phyloP scores from a whole-genome alignment of 352 stramenopile genomes.

The Phytophthora chlamydospora region DNA sequence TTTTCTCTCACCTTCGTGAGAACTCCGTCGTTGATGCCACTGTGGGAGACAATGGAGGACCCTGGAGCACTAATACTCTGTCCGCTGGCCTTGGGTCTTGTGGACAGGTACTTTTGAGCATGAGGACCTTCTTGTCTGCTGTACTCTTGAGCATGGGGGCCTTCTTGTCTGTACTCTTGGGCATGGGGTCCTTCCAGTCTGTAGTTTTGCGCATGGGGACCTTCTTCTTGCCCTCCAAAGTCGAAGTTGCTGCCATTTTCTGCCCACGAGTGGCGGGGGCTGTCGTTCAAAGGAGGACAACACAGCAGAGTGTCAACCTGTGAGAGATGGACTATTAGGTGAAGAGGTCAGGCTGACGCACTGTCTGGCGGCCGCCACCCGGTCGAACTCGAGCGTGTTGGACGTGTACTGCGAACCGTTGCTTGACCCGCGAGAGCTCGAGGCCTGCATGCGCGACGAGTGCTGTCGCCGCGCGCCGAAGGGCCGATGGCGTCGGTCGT shows the following conservation, averaged over 20 bases:
- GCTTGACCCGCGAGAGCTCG: not conserved
- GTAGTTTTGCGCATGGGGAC: too few species aligned
- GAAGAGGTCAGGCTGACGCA: constrained; percentile 1
- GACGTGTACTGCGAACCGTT: not conserved
- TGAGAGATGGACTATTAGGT: not conserved
- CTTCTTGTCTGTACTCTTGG: too few species aligned
- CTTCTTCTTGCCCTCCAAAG: too few species aligned
- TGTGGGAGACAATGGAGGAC: constrained; percentile 28
- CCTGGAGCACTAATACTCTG: constrained; percentile 30
- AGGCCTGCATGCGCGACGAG: not conserved
- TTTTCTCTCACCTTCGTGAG: constrained; percentile 20
- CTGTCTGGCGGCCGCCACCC: constrained; percentile 7
- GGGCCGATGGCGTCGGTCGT: constrained; percentile 22
- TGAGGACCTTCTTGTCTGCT: too few species aligned
- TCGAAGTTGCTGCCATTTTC: constrained; percentile 15
- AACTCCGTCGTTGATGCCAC: constrained; percentile 16
- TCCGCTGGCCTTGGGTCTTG: constrained; percentile 27
- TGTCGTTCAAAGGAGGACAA: not conserved
- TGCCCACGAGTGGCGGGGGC: not conserved
- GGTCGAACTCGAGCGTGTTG: constrained; percentile 18
- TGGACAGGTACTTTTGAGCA: constrained; percentile 17
- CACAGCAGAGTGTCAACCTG: not conserved
- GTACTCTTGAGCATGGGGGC: too few species aligned
- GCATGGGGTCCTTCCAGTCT: too few species aligned
- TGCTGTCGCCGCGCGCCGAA: constrained; percentile 5